phyloP scores from a whole-genome alignment of 2,329 filamentous ascomycete genomes.

The Cryphonectria radicalis region DNA sequence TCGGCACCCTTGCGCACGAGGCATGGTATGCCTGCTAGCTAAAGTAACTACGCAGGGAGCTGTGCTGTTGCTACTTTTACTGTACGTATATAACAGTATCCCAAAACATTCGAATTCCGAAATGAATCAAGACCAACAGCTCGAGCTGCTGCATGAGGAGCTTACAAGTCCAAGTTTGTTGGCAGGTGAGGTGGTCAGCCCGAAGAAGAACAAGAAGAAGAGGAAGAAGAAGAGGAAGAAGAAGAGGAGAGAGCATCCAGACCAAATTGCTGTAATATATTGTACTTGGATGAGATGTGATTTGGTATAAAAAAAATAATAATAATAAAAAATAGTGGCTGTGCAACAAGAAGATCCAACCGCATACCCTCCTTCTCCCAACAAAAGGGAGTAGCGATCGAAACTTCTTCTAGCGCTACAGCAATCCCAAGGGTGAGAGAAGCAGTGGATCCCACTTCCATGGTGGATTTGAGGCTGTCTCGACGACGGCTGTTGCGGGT shows the following conservation, averaged over 20 bases:
- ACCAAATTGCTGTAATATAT: background rate
- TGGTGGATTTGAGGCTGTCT: background rate
- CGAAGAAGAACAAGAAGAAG: too few species aligned
- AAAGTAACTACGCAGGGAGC: background rate
- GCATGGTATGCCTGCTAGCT: background rate
- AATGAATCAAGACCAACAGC: background rate
- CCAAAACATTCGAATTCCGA: background rate
- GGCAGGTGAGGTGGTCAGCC: background rate
- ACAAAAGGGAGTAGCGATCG: background rate
- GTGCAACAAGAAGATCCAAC: too few species aligned
- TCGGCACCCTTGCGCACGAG: background rate
- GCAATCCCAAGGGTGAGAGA: background rate
- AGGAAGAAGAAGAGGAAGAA: too few species aligned
- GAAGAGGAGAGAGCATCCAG: too few species aligned
- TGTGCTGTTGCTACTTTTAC: background rate
- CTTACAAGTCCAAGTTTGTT: background rate
- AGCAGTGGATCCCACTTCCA: background rate
- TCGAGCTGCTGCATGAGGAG: background rate
- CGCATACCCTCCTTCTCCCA: background rate
- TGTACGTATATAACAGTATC: background rate
- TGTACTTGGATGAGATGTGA: background rate
- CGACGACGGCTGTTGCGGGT: background rate
- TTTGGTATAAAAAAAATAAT: too few species aligned
- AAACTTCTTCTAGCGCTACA: background rate
- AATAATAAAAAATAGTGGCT: too few species aligned